Evolutionary conservation across 2,329 filamentous ascomycete genomes (phyloP).

Genomic region (Phaeophleospora eucalypticola): DNA sequence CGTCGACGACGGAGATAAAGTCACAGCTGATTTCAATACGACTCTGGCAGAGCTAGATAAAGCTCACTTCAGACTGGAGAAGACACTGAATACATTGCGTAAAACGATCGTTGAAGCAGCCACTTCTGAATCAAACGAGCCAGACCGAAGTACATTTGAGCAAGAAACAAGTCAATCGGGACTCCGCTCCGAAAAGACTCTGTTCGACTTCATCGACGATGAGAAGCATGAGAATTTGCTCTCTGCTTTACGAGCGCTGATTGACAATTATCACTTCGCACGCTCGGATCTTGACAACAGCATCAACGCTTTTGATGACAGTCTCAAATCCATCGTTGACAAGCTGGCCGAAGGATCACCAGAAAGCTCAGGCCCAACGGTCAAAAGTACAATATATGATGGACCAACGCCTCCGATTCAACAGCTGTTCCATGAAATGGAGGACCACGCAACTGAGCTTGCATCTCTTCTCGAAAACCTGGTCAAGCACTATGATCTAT

Average conservation of each 20-base stretch:
- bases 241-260: conserved; percentile 64
- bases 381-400: conserved; percentile 33
- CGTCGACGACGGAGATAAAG: conserved; percentile 39
- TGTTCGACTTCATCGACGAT: conserved; percentile 76
- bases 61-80: conserved; percentile 60
- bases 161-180: conserved; percentile 3
- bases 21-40: conserved; percentile 43
- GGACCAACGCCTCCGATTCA: conserved; percentile 36
- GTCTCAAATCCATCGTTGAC: conserved; percentile 38
- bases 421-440: conserved; percentile 51
- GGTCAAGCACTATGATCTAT: conserved; percentile 86
- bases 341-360: conserved; percentile 10
- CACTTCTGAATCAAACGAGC: conserved; percentile 50
- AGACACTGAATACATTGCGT: conserved; percentile 62
- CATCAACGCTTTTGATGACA: conserved; percentile 66
- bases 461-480: conserved; percentile 75
- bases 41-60: conserved; percentile 52
- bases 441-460: conserved; percentile 75
- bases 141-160: conserved; percentile 8
- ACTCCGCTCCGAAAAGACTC: conserved; percentile 47
- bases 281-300: conserved; percentile 55
- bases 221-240: conserved; percentile 62
- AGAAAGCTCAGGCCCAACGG: conserved; percentile 15
- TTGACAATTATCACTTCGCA: conserved; percentile 66
- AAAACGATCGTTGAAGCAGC: conserved; percentile 60